phyloP scores from a whole-genome alignment of 352 stramenopile species.

The Elongisporangium anandrum region DNA sequence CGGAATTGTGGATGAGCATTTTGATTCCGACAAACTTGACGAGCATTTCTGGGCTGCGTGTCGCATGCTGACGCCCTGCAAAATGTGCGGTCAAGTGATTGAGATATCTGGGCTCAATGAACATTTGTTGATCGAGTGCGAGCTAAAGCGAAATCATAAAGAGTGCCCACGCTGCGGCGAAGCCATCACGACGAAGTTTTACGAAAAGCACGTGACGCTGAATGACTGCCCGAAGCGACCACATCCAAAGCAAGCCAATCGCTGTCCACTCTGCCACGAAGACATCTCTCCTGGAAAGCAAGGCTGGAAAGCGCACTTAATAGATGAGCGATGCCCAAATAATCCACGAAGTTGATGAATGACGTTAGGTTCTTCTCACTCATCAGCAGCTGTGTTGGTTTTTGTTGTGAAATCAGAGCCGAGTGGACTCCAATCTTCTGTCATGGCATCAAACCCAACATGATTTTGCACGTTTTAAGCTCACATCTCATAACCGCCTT shows the following conservation, averaged over 20 bases:
- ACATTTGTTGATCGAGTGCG: constrained; percentile 88
- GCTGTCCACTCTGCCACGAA: constrained; percentile 82
- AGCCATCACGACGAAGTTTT: constrained; percentile 83
- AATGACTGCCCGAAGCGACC: constrained; percentile 65
- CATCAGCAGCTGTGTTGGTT: not conserved
- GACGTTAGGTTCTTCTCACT: not conserved
- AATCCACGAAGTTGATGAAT: constrained; percentile 54
- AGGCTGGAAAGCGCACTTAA: constrained; percentile 66
- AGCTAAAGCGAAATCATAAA: constrained; percentile 78
- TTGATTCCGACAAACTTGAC: constrained; percentile 87
- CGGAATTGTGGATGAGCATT: constrained; percentile 78
- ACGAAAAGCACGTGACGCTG: constrained; percentile 70
- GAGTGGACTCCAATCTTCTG: too few species aligned
- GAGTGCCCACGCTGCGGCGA: constrained; percentile 78
- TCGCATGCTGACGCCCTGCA: constrained; percentile 89
- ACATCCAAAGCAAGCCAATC: constrained; percentile 54
- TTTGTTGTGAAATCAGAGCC: too few species aligned
- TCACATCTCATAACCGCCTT: too few species aligned
- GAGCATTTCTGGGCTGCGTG: constrained; percentile 92
- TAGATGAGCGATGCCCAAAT: constrained; percentile 66
- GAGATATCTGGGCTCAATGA: constrained; percentile 89
- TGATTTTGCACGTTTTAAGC: too few species aligned
- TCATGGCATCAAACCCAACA: too few species aligned
- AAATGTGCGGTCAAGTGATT: constrained; percentile 92
- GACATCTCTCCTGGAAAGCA: constrained; percentile 58